Evolutionary conservation across 441 rosid genomes (phyloP), one percentile per base, ranked within the genome.

Genomic region (Gossypium lobatum): DNA sequence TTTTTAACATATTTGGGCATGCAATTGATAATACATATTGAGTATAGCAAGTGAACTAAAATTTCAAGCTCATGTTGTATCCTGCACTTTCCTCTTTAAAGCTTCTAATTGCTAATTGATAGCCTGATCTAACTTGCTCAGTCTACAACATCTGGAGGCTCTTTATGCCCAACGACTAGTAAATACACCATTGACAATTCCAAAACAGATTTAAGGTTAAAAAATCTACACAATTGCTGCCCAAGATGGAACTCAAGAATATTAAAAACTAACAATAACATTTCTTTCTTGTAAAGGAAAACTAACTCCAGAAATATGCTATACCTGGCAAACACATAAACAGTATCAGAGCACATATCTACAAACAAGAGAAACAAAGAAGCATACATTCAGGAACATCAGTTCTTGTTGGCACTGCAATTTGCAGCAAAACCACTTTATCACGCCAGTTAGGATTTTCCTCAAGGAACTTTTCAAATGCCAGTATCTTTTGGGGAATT

Each of bases 341-440:
- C 28, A 65, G 16, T 14, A 66, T 4, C 20, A 53, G 28, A 63
- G 45, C 42, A 64, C 28, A 26, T 37, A 64, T 42, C 64, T 60
- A 55, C 3, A 74, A 71, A 31, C 55, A 83, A 73, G 58, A 65
- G 42, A 71, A 64, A 64, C 69, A 25, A 78, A 76, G 81, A 77
- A 72, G 68, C 91, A 18, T 90, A 93, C 99, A 96, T 80, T 96
- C 99, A 66, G 99, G 96, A 80, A 96, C 99, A 80, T 96, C 99
- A 70, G 99, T 96, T 84, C 99, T 91, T 79, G 99, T 96, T 62
- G 99, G 99, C 82, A 96, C 99, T 0, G 99, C 99, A 83, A 96
- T 96, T 83, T 96, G 99, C 79, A 96, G 85, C 74, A 96, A 76
- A 74, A 96, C 99, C 81, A 96, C 99, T 87, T 93, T 91, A 28